Conservation (phyloP, 2,329 filamentous ascomycete species). For the Diaporthe sp. region DNA sequence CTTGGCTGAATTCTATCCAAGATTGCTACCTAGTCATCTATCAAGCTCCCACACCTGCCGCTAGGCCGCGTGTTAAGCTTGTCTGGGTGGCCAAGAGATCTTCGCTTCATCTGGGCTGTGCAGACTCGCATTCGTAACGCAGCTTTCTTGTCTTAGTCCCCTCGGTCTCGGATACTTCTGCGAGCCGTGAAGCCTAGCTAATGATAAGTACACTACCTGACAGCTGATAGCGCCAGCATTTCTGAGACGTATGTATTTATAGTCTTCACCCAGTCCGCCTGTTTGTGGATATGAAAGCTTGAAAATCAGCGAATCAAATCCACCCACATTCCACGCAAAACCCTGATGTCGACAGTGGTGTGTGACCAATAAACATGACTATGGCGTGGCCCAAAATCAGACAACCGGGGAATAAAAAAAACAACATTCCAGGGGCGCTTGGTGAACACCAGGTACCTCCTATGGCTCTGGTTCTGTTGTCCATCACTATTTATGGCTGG, state of each 20-base stretch:
- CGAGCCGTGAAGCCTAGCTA: neutral
- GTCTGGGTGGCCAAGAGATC: slow-evolving; percentile 14
- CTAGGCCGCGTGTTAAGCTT: slow-evolving; percentile 25
- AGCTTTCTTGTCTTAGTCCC: neutral
- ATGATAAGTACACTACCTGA: neutral
- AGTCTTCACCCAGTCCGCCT: neutral
- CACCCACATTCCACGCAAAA: too few species aligned
- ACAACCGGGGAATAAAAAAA: too few species aligned
- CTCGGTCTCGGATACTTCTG: slow-evolving; percentile 2
- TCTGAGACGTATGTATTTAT: neutral
- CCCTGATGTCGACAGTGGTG: too few species aligned
- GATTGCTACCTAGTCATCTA: slow-evolving; percentile 5
- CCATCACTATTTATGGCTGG: too few species aligned
- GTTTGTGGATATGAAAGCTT: neutral
- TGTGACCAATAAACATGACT: too few species aligned
- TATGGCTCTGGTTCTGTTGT: too few species aligned
- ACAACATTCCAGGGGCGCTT: too few species aligned
- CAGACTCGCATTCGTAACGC: slow-evolving; percentile 19
- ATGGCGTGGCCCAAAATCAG: too few species aligned
- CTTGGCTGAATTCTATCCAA: slow-evolving; percentile 27
- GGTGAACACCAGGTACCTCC: too few species aligned
- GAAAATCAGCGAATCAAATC: too few species aligned
- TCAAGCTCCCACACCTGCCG: slow-evolving; percentile 26
- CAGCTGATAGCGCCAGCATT: neutral
- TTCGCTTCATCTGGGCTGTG: slow-evolving; percentile 20